These are phyloP conservation scores for Lojkania enalia DNA, from an alignment of 2,329 filamentous ascomycete species.

Conservation along the genomic window DNA sequence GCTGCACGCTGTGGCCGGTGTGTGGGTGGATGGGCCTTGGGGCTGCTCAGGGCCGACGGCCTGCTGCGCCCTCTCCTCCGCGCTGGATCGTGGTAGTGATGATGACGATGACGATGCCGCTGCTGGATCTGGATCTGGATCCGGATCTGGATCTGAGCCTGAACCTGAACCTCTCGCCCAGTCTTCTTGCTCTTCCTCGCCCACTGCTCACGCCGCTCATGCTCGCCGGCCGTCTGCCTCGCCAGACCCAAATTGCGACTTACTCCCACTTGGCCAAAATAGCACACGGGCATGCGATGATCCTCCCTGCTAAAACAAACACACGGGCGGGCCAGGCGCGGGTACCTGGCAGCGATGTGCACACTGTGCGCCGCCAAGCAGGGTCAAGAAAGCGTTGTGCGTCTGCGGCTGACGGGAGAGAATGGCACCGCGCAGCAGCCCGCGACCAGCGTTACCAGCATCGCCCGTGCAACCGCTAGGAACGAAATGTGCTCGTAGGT, in stretches of 20 bases:
- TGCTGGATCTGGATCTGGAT: too few species aligned
- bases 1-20: slow-evolving; percentile 9
- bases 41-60: too few species aligned
- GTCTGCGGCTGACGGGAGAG: slow-evolving; percentile 16
- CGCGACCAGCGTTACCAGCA: neutral
- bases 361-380: neutral
- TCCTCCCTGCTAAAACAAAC: slow-evolving; percentile 35
- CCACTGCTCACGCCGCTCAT: neutral
- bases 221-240: slow-evolving; percentile 2
- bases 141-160: too few species aligned
- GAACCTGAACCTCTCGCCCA: neutral
- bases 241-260: slow-evolving; percentile 34
- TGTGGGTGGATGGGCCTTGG: neutral
- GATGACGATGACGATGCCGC: too few species aligned
- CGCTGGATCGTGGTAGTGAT: too few species aligned
- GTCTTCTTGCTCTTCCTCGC: neutral
- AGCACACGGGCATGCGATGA: slow-evolving; percentile 33
- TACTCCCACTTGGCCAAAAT: slow-evolving; percentile 37
- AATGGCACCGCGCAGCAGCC: slow-evolving; percentile 5
- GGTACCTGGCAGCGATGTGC: slow-evolving; percentile 30
- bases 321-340: slow-evolving; percentile 21
- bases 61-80: too few species aligned
- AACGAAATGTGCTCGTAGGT: slow-evolving; percentile 5
- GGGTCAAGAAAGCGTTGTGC: too few species aligned
- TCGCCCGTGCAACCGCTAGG: neutral